Evolutionary conservation across 192 early-diverging fungal species (phyloP).

Genomic region (Coemansia sp.): DNA sequence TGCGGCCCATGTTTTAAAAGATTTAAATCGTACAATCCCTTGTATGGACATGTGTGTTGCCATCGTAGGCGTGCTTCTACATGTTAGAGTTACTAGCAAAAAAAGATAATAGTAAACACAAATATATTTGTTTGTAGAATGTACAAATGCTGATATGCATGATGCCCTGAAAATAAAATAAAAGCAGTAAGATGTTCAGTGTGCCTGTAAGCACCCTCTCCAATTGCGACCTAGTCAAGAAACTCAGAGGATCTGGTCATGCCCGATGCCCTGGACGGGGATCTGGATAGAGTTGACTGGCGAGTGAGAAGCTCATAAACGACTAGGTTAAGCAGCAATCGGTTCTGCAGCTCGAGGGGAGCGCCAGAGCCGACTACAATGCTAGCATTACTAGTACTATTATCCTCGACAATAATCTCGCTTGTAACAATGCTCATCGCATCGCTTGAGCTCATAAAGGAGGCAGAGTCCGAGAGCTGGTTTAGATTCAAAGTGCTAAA

Average conservation of each 20-base stretch:
- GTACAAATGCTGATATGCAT: conserved; percentile 7
- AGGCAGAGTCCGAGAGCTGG: conserved; percentile 13
- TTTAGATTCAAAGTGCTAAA: conserved; percentile 32
- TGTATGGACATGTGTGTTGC: not conserved
- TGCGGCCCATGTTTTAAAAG: not conserved
- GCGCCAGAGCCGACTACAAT: conserved; percentile 3
- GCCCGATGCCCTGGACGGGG: conserved; percentile 35
- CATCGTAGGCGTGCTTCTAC: not conserved
- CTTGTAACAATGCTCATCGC: conserved; percentile 26
- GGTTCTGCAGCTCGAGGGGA: conserved; percentile 34
- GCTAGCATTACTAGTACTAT: not conserved
- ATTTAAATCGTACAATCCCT: not conserved
- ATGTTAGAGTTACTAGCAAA: not conserved
- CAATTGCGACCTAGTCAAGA: not conserved
- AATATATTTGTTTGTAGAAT: not conserved
- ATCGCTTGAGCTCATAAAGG: conserved; percentile 21
- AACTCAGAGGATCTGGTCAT: conserved; percentile 18
- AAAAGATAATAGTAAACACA: conserved; percentile 7
- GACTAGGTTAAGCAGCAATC: conserved; percentile 38
- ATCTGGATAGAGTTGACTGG: conserved; percentile 37
- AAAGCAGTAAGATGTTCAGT: conserved; percentile 10
- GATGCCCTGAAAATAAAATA: not conserved
- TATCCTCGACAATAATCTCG: conserved; percentile 19
- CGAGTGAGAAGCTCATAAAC: conserved; percentile 50
- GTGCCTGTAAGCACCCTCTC: not conserved